A percentile compares a stretch with the other conserved stretches of the same genome.
Conservation (phyloP, 1,139 yeast genomes). For the Suhomyces yuchorum region DNA sequence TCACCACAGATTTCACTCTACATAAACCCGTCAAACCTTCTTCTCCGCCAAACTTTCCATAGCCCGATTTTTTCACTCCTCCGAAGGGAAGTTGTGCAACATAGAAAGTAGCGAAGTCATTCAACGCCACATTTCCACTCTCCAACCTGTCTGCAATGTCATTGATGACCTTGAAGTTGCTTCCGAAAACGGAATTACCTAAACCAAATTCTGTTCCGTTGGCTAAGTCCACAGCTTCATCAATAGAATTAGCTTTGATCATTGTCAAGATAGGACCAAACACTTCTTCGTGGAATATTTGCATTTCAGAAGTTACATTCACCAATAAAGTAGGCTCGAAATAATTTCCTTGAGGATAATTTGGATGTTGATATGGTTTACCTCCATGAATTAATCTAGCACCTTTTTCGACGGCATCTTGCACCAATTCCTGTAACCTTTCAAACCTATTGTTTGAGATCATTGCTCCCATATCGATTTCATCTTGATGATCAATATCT, state of each 20-base stretch:
- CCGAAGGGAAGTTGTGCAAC: constrained; percentile 86
- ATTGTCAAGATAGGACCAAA: constrained; percentile 73
- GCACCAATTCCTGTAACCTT: constrained; percentile 61
- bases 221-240: constrained; percentile 76
- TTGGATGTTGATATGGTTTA: constrained; percentile 47
- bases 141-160: constrained; percentile 62
- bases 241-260: constrained; percentile 65
- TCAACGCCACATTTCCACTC: constrained; percentile 92
- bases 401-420: constrained; percentile 78
- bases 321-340: constrained; percentile 85
- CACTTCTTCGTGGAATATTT: constrained; percentile 83
- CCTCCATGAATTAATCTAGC: constrained; percentile 84
- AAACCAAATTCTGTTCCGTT: constrained; percentile 88
- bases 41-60: constrained; percentile 95
- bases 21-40: constrained; percentile 93
- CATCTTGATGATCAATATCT: constrained; percentile 85
- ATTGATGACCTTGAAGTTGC: constrained; percentile 56
- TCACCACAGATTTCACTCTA: constrained; percentile 80
- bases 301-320: constrained; percentile 78
- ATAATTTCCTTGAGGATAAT: constrained; percentile 62
- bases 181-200: constrained; percentile 88
- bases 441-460: constrained; percentile 76
- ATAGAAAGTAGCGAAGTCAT: constrained; percentile 94
- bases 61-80: constrained; percentile 89
- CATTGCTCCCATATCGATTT: constrained; percentile 95